A percentile compares a stretch with the other conserved stretches of the same genome.
Evolutionary conservation across 306 rosid genomes (phyloP).

Genomic region (Prunus padus): DNA sequence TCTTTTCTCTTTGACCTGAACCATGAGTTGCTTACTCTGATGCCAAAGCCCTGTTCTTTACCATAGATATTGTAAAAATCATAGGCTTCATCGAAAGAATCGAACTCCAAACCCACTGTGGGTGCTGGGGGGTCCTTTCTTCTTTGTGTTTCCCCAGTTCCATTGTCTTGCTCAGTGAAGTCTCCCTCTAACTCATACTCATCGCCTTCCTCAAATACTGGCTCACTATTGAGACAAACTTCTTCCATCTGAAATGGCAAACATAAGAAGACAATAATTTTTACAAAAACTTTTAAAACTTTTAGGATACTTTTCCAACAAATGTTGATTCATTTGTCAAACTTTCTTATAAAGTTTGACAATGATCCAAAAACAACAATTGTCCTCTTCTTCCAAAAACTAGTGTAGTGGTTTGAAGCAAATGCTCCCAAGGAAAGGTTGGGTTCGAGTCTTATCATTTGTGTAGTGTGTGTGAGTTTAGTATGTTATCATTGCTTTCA

Average conservation of each 20-base stretch:
- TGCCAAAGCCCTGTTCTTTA: constrained; percentile 69
- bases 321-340: neutral
- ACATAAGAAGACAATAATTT: neutral
- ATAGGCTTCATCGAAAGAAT: constrained; percentile 64
- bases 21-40: constrained; percentile 82
- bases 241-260: constrained; percentile 63
- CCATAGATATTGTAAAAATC: constrained; percentile 68
- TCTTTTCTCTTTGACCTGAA: constrained; percentile 71
- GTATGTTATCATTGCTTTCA: too few species aligned
- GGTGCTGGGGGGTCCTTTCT: constrained; percentile 43
- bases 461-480: too few species aligned
- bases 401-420: too few species aligned
- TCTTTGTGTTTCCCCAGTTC: constrained; percentile 40
- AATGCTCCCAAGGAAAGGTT: too few species aligned
- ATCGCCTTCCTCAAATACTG: constrained; percentile 51
- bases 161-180: constrained; percentile 35
- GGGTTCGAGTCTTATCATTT: too few species aligned
- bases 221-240: constrained; percentile 66
- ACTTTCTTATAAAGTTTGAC: neutral
- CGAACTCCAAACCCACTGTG: constrained; percentile 68
- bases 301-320: neutral
- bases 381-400: neutral
- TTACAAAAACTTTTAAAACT: neutral
- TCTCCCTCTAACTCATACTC: constrained; percentile 52
- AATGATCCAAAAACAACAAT: neutral